Conservation (phyloP, 108 stramenopile species). For the Epithemia pelagica region DNA sequence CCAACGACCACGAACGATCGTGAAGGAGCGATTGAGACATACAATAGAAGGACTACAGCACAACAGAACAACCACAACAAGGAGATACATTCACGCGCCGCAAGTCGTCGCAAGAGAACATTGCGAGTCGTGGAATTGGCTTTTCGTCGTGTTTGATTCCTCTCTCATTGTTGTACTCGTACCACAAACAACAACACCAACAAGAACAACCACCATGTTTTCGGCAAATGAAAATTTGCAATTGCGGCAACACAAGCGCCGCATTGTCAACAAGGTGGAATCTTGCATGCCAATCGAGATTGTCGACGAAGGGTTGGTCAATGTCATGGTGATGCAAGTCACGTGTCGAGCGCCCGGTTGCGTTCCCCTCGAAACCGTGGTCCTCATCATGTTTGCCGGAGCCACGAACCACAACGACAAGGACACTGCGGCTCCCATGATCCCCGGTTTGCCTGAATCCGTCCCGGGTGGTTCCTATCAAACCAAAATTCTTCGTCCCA, state of each 20-base stretch:
- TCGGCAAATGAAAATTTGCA: conserved; percentile 84
- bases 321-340: conserved; percentile 87
- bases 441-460: conserved; percentile 6
- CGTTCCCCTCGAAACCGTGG: conserved; percentile 81
- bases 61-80: no score
- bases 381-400: conserved; percentile 81
- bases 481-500: conserved; percentile 79
- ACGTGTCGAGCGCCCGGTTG: conserved; percentile 75
- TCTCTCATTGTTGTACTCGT: no score
- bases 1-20: no score
- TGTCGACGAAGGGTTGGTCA: conserved; percentile 57
- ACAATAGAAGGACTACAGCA: no score
- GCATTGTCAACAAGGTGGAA: conserved; percentile 69
- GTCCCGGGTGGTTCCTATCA: conserved; percentile 47
- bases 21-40: no score
- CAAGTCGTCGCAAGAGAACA: no score
- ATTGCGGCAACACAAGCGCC: conserved; percentile 76
- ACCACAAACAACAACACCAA: background rate
- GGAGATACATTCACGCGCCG: no score
- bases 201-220: conserved; percentile 50
- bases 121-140: no score
- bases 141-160: no score
- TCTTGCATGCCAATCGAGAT: conserved; percentile 64
- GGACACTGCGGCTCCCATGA: background rate
- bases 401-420: conserved; percentile 20